Base-by-base conservation (phyloP, 176 grass and related monocot species). In the Areca catechu region DNA sequence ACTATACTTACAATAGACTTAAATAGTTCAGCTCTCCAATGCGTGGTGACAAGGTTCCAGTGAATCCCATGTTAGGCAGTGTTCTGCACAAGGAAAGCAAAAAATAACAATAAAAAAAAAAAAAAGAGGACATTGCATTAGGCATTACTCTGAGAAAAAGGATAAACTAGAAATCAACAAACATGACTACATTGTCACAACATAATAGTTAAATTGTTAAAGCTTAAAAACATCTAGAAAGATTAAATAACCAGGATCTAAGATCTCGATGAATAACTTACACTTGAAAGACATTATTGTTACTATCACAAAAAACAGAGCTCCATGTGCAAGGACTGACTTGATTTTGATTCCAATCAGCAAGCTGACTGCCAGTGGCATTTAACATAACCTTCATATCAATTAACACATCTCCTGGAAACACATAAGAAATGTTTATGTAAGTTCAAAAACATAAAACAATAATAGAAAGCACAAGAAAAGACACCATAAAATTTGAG, bases 21-120 rank as follows among this genome's bases (percentile, higher is more conserved):
- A 97, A 86, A 80, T 80, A 75, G 19, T 80, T 63, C 4, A 97
- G 77, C 7, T 91, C 83, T 69, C 92, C 92, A 56, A 97, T 91
- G 74, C 77, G 79, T 82, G 83, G 58, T 48, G 92, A 97, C 19
- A 97, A 54, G 60, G 79, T 77, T 72, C 92, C 92, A 61, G 72
- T 85, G 76, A 97, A 97, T 67, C 92, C 92, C 81, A 90, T 82
- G 63, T 75, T 77, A 82, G 92, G 81, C 66, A 97, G 72, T 75
- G 92, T 91, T 77, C 92, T 97, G 83, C 78, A 80, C 24, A 48
- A 71, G 49, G 1, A 43, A 43, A 43, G 2, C 1, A 12, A 43
- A 9, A 29, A 20, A 25, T 24, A 68, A 75, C 43, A 77, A 65
- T 19, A 12, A 49, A 64, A 48, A 15, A 1, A 3, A 70, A 27